phyloP scores from a whole-genome alignment of 306 rosid species.

The Prunus kanzakura region DNA sequence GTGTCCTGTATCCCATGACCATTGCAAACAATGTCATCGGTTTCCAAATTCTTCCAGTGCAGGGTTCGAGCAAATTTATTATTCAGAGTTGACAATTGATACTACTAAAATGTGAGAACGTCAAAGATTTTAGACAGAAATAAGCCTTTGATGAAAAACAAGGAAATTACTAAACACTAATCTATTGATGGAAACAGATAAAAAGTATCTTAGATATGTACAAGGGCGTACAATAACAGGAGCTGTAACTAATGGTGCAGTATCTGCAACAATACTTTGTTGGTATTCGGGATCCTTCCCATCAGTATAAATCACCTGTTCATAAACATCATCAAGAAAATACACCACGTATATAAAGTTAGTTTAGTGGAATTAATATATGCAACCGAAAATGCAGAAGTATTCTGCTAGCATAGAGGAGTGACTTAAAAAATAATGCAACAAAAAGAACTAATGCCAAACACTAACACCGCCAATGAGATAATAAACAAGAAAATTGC shows the following conservation, averaged over 20 bases:
- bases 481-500: not conserved
- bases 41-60: too few species aligned
- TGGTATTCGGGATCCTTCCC: slow-evolving; percentile 88
- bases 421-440: not conserved
- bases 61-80: too few species aligned
- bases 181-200: slow-evolving; percentile 21
- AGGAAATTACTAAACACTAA: not conserved
- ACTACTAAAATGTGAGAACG: too few species aligned
- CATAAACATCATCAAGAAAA: slow-evolving; percentile 27
- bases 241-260: slow-evolving; percentile 65
- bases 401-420: not conserved
- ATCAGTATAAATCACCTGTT: slow-evolving; percentile 86
- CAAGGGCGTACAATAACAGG: slow-evolving; percentile 68
- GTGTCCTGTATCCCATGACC: too few species aligned
- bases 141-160: not conserved
- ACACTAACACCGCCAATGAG: not conserved
- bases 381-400: not conserved
- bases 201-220: slow-evolving; percentile 18
- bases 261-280: slow-evolving; percentile 59
- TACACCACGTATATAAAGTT: slow-evolving; percentile 9
- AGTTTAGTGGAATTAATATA: not conserved
- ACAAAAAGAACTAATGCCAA: not conserved
- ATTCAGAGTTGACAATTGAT: too few species aligned
- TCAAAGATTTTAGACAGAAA: not conserved
- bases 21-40: too few species aligned